Base-by-base conservation (phyloP, 352 stramenopile species). In the Pythium utonaiense region DNA sequence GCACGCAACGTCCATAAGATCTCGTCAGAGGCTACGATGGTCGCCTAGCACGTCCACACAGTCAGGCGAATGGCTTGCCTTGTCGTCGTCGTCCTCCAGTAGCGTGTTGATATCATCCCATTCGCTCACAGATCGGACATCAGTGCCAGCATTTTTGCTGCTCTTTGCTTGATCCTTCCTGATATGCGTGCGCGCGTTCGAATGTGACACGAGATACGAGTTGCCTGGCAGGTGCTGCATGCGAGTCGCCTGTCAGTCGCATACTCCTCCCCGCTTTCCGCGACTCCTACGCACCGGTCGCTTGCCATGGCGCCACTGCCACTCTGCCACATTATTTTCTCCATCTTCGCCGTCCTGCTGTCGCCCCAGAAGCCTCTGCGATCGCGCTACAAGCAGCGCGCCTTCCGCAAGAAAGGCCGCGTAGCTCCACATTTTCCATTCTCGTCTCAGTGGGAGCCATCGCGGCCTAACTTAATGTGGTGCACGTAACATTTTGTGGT, bases 141-240 rank as follows among this genome's bases (percentile, higher is more conserved):
- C 17, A 4, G 8, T 28, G 0, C 16, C 27, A 13, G 22, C 22
- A 19, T 22, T 2, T 22, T 49, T 3, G 4, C n/a, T 13, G 13
- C 13, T 14, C 5, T 16, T 16, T 70, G 1, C 7, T 53, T 30
- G 17, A 47, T 50, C 10, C 9, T 12, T 17, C 8, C 17, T 0
- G 8, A 17, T 47, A 28, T 34, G 31, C 19, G 6, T 49, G 1
- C 47, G 49, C 22, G 41, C 22, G 28, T 90, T 89, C 3, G 64
- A 73, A 33, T 53, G 69, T 9, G 84, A 91, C 1, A 89, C 77
- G 9, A 94, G 73, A 33, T 77, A 94, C 31, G 77, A 71, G 44
- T 88, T 78, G 34, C 84, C 84, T 10, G 68, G 58, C 61, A 91
- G 64, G 51, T 89, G 71, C 80, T 89, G 60, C 28, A 59, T 55